Evolutionary conservation across 192 early-diverging fungal species (phyloP), one percentile per base, ranked within the genome.

Genomic region (Podochytrium sp.): DNA sequence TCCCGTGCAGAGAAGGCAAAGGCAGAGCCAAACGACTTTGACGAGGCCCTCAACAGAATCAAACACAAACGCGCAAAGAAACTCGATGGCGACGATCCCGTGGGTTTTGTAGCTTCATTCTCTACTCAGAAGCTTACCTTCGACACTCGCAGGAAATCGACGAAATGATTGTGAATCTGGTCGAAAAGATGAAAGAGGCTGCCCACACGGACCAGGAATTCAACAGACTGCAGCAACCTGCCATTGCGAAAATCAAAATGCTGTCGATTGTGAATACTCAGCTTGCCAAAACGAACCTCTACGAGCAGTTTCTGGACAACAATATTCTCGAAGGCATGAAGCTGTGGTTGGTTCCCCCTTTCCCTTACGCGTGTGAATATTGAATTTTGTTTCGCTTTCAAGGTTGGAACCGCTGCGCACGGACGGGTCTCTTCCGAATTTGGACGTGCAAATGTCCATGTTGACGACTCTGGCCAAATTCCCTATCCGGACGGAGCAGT

Each of bases 361-460:
- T 42, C 35, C 25, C 42, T 29, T 53, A 14, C n/a, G n/a, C n/a
- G n/a, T n/a, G 18, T 30, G 16, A 25, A 20, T 71, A 25, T 74
- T 35, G 29, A 27, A 33, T 34, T 23, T 63, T 1, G 25, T 33
- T 32, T 29, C 6, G 35, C 12, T 50, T 65, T 32, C 30, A 37
- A 81, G 80, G 95, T 82, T 97, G 35, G 96, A 97, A 74, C 96
- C 96, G 23, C 78, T 96, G 23, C 89, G 90, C 12, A 18, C 50
- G 29, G 94, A 97, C 72, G 91, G 92, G 33, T 92, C 93, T 16
- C 80, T 97, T 75, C 96, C 96, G 7, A 91, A 87, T 77, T 84
- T 96, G 67, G 94, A 97, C 67, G 91, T 97, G 62, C 95, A 96
- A 74, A 86, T 80, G 57, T 86, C 89, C 30, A 88, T 97, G 85